Evolutionary conservation across 306 rosid genomes (phyloP), one percentile per base, ranked within the genome.

Genomic region (Cucumis cinereus): DNA sequence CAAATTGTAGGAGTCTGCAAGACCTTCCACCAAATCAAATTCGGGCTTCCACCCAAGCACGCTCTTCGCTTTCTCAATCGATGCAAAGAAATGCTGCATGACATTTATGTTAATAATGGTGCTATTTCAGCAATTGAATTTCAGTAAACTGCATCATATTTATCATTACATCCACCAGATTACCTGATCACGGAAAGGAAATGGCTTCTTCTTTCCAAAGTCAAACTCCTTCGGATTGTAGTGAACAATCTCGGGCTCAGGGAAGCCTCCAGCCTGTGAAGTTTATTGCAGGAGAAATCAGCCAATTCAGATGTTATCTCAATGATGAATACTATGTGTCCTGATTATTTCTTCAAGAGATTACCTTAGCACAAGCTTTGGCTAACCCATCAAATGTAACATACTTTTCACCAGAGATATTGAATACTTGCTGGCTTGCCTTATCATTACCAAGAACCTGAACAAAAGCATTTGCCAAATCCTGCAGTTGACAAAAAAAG

Each of bases 171-270:
- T 43, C 2, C 7, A 45, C 22, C 2, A 41, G 7, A 43, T 38
- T 79, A 94, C 98, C 98, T 89, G 96, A 79, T 94, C 99, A 57
- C 99, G 97, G 61, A 94, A 94, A 41, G 99, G 99, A 57, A 94
- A 92, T 30, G 97, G 77, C 80, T 94, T 94, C 93, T 91, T 94
- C 78, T 94, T 91, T 53, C 97, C 98, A 66, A 94, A 94, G 76
- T 94, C 97, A 28, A 80, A 94, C 59, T 89, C 96, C 86, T 90
- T 94, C 7, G 96, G 99, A 76, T 94, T 94, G 80, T 85, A 94
- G 85, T 90, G 99, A 82, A 92, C 55, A 77, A 94, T 76, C 88
- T 94, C 98, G 17, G 98, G 97, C 87, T 91, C 97, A 2, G 96
- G 98, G 80, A 94, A 94, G 7, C 98, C 96, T 15, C 84, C 98